Base-by-base conservation (phyloP, 108 stramenopile genomes). In the Pseudonitzschia multiseries region DNA sequence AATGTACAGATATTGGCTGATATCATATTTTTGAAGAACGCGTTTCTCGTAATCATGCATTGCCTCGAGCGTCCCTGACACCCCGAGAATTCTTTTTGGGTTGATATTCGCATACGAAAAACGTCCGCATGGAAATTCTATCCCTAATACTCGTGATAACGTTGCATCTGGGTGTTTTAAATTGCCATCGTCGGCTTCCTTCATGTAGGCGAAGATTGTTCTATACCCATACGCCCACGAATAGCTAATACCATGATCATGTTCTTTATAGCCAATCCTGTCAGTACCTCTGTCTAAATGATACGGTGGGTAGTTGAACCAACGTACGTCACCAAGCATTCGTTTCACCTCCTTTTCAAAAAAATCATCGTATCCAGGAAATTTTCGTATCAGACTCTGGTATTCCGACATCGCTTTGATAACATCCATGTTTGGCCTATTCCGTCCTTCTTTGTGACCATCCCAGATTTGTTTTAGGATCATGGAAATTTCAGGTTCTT, bases 91-190 rank as follows among this genome's bases (percentile, higher is more conserved):
- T 46, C 82, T 77, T 41, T 68, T 43, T 8, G 87, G 87, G 14
- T 77, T 81, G 42, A 88, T 88, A 62, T 88, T 82, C 0, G 87
- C 87, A 65, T 86, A 88, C 0, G 87, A 88, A 62, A 88, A 88
- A 43, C 80, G 85, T 9, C 85, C 87, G 73, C 87, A 88, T 21
- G 85, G 84, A 50, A 88, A 28, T 2, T 73, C 74, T 73, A 88
- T 84, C 0, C 52, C 62, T 57, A 88, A 76, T 6, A 57, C 83
- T 31, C 62, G 57, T 50, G 66, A 33, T 62, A 85, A 72, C 24
- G 70, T 70, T 6, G 28, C 50, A 31, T 79, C 81, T 46, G 46
- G 73, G 20, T 42, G 12, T 27, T 43, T 42, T 36, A 76, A 68
- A 57, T 57, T 57, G 13, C 24, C n/a, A 20, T 74, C 73, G n/a